These are phyloP conservation scores for Plasmodium fragile DNA, from an alignment of 169 alveolate genomes.

Conservation along the genomic window DNA sequence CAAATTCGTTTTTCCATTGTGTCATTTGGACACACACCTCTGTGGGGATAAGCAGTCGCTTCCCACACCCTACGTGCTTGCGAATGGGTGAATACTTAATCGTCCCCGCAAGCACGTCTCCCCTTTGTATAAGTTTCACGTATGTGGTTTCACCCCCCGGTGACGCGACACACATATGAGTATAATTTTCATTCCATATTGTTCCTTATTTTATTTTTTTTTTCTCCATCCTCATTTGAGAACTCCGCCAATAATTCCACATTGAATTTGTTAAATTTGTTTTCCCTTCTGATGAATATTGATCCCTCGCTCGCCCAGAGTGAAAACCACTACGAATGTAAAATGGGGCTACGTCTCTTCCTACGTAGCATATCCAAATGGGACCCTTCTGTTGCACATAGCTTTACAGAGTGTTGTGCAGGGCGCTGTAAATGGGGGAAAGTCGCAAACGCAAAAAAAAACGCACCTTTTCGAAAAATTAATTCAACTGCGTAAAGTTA, in stretches of 20 bases:
- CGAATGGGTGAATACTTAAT: neutral
- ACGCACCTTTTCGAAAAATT: neutral
- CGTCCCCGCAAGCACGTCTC: neutral
- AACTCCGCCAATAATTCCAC: neutral
- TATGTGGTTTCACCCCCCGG: neutral
- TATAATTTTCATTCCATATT: neutral
- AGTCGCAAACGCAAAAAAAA: neutral
- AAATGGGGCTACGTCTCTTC: neutral
- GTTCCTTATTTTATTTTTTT: neutral
- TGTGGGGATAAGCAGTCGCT: neutral
- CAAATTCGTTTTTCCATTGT: neutral
- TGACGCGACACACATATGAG: neutral
- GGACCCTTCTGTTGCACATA: neutral
- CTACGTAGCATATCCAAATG: neutral
- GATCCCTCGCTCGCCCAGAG: neutral
- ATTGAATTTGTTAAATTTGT: neutral
- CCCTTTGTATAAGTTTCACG: neutral
- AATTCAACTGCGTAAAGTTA: neutral
- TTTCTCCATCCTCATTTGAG: neutral
- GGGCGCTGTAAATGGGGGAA: neutral
- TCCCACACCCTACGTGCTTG: neutral
- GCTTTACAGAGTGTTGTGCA: neutral
- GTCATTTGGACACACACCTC: conserved; percentile 1
- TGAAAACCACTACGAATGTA: neutral
- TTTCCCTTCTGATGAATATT: neutral